These are phyloP conservation scores for Pugionium cornutum DNA, from an alignment of 345 rosid species.

Conservation along the genomic window DNA sequence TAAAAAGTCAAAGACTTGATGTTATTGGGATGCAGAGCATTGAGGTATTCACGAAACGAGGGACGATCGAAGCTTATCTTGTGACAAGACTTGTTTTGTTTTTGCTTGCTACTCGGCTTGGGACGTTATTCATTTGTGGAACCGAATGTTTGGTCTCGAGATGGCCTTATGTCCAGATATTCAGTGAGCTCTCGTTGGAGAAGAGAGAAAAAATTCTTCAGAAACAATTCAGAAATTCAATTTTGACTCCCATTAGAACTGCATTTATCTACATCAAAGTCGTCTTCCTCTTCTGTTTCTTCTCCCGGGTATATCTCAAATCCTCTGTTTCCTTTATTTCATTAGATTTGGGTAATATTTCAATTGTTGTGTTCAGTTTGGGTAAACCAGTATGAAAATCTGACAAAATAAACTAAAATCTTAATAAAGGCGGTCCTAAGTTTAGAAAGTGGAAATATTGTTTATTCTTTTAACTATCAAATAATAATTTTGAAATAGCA, in stretches of 20 bases:
- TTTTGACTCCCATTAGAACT: slow-evolving; percentile 54
- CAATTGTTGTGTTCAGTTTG: too few species aligned
- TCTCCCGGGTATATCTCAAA: slow-evolving; percentile 55
- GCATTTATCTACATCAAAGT: slow-evolving; percentile 52
- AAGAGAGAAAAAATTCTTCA: slow-evolving; percentile 64
- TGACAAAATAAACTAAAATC: too few species aligned
- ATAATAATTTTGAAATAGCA: too few species aligned
- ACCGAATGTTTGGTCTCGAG: slow-evolving; percentile 44
- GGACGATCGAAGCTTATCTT: slow-evolving; percentile 27
- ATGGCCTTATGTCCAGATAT: slow-evolving; percentile 58
- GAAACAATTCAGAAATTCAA: slow-evolving; percentile 46
- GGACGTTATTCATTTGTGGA: slow-evolving; percentile 72
- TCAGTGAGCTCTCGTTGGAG: slow-evolving; percentile 48
- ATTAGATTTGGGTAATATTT: too few species aligned
- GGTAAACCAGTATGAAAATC: too few species aligned
- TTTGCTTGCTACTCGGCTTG: slow-evolving; percentile 63
- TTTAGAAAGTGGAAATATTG: too few species aligned
- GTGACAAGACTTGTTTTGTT: slow-evolving; percentile 48
- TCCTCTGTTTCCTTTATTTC: not conserved
- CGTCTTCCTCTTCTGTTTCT: slow-evolving; percentile 48
- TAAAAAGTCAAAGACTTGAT: not conserved
- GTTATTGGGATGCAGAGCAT: slow-evolving; percentile 31
- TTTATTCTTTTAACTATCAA: too few species aligned
- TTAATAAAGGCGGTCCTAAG: too few species aligned
- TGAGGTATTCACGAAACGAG: slow-evolving; percentile 32